These are phyloP conservation scores for Macaranga tanarius DNA, from an alignment of 441 rosid species.

Conservation along the genomic window DNA sequence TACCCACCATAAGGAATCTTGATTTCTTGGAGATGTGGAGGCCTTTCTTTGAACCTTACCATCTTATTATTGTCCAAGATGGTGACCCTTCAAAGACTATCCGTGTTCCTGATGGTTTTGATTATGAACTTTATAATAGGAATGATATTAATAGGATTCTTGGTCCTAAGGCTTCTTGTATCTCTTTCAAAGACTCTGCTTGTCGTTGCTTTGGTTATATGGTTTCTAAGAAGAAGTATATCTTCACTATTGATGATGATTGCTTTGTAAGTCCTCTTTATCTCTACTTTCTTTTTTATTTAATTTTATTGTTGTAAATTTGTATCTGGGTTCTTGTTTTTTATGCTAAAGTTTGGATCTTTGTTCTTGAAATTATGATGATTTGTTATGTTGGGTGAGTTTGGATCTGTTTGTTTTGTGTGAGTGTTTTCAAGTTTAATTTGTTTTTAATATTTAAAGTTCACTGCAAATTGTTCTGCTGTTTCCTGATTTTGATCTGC, in stretches of 20 bases:
- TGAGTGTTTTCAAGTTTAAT: too few species aligned
- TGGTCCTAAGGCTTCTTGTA: slow-evolving; percentile 92
- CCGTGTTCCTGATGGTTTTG: slow-evolving; percentile 81
- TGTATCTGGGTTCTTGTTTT: slow-evolving; percentile 17
- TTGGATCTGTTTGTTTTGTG: background rate
- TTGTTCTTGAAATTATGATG: background rate
- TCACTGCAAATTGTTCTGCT: too few species aligned
- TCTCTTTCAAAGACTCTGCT: slow-evolving; percentile 96
- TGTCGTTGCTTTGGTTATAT: slow-evolving; percentile 94
- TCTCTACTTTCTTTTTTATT: background rate
- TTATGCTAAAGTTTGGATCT: slow-evolving; percentile 16
- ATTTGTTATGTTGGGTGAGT: slow-evolving; percentile 1
- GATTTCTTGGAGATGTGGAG: slow-evolving; percentile 98
- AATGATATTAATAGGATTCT: slow-evolving; percentile 79
- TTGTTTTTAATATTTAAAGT: too few species aligned
- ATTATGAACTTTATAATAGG: slow-evolving; percentile 88
- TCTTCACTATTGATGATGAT: slow-evolving; percentile 93
- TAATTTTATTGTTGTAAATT: background rate
- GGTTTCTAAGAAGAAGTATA: slow-evolving; percentile 94
- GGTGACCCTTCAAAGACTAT: slow-evolving; percentile 89
- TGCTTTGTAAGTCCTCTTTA: slow-evolving; percentile 67
- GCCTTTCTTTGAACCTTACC: slow-evolving; percentile 91
- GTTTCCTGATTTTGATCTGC: too few species aligned
- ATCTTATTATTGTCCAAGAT: slow-evolving; percentile 92
- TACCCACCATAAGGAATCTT: slow-evolving; percentile 85